These are phyloP conservation scores for Saccharum hybrid DNA, from an alignment of 202 grass and related monocot species.

Conservation along the genomic window DNA sequence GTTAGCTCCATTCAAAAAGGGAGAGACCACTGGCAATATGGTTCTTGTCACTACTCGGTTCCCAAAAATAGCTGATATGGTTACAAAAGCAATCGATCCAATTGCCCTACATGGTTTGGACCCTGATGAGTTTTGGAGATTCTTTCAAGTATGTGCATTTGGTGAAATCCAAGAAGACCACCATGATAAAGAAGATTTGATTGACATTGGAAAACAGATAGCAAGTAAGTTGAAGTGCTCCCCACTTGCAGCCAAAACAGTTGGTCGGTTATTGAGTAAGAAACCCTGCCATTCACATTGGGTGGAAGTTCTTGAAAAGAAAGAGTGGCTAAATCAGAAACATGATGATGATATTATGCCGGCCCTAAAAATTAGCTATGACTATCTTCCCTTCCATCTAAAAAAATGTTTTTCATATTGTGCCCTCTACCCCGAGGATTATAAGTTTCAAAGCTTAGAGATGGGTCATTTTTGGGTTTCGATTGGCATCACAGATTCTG, in stretches of 20 bases:
- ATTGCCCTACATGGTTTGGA: too few species aligned
- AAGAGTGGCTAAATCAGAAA: conserved; percentile 24
- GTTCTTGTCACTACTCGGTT: too few species aligned
- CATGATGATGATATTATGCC: conserved; percentile 27
- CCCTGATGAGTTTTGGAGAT: background rate
- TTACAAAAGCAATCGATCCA: too few species aligned
- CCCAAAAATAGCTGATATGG: too few species aligned
- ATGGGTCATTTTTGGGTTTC: conserved; percentile 16
- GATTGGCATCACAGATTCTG: conserved; percentile 22
- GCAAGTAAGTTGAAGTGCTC: conserved; percentile 43
- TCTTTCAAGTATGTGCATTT: conserved; percentile 43
- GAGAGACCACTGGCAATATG: too few species aligned
- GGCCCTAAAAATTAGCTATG: conserved; percentile 45
- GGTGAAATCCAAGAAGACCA: background rate
- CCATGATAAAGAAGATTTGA: background rate
- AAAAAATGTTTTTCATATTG: conserved; percentile 47
- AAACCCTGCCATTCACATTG: background rate
- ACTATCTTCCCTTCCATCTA: conserved; percentile 44
- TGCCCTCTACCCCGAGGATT: conserved; percentile 41
- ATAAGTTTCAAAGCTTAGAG: background rate
- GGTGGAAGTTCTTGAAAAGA: conserved; percentile 32
- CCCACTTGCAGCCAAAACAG: conserved; percentile 49
- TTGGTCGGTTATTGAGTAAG: conserved; percentile 36
- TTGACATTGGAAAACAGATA: conserved; percentile 29
- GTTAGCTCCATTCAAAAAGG: too few species aligned